Conservation (phyloP, 148 eudicot species). For the Rhododendron simsii region DNA sequence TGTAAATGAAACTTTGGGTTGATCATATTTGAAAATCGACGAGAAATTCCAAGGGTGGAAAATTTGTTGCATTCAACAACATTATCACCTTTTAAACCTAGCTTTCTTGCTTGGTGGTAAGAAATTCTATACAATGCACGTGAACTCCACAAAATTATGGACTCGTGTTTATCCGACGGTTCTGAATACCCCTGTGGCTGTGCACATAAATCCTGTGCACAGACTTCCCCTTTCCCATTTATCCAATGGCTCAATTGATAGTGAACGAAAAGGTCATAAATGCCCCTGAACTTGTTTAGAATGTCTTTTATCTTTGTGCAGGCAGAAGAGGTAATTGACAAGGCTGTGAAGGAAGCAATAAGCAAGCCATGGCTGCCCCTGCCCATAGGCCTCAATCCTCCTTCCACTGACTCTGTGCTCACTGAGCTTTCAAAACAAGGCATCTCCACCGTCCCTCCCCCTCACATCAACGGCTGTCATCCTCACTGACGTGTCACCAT, state of each 20-base stretch:
- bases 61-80: neutral
- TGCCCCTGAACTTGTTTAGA: neutral
- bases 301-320: constrained; percentile 12
- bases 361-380: constrained; percentile 87
- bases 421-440: constrained; percentile 70
- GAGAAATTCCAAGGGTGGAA: neutral
- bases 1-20: neutral
- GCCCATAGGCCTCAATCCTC: constrained; percentile 78
- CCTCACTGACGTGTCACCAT: constrained; percentile 20
- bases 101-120: neutral
- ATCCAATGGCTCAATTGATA: neutral
- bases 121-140: neutral
- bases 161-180: neutral
- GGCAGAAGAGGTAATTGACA: constrained; percentile 75
- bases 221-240: neutral
- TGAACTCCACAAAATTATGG: neutral
- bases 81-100: neutral
- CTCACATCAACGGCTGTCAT: constrained; percentile 23
- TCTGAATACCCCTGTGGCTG: neutral
- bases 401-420: constrained; percentile 67
- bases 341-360: constrained; percentile 80
- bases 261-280: neutral
- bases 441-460: constrained; percentile 54
- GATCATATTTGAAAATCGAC: neutral
- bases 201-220: neutral